Conservation (phyloP, 164 flowering plant species). For the Hamamelis virginiana region DNA sequence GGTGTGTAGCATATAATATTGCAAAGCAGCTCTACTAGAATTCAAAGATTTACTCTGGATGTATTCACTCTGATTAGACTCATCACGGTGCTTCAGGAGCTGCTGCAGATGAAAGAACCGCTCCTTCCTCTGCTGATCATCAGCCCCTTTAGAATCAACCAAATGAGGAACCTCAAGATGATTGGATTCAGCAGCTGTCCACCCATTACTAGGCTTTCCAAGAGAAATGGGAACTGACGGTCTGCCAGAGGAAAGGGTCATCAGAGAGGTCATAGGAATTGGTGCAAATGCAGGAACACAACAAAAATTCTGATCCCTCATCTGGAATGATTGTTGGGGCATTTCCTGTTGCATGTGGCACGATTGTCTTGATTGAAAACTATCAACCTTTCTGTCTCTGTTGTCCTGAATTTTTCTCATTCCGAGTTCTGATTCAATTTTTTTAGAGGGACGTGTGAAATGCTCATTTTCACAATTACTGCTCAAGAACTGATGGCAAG, state of each 20-base stretch:
- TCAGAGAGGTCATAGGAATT: slow-evolving; percentile 5
- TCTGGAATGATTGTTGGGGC: not conserved
- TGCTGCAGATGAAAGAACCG: slow-evolving; percentile 8
- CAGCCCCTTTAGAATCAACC: not conserved
- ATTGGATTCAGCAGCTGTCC: slow-evolving; percentile 1
- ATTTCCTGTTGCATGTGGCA: not conserved
- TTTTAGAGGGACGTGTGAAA: not conserved
- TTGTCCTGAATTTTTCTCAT: not conserved
- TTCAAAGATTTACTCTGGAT: slow-evolving; percentile 12
- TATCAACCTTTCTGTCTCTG: not conserved
- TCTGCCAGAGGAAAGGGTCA: not conserved
- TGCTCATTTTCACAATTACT: slow-evolving; percentile 8
- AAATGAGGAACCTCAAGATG: slow-evolving; percentile 8
- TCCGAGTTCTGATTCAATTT: not conserved
- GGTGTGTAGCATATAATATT: too few species aligned
- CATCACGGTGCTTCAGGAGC: slow-evolving; percentile 15
- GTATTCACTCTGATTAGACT: slow-evolving; percentile 13
- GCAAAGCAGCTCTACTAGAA: not conserved
- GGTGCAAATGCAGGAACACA: slow-evolving; percentile 6
- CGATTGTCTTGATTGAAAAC: not conserved
- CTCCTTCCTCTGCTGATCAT: slow-evolving; percentile 15
- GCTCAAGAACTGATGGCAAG: not conserved
- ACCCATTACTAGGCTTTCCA: not conserved
- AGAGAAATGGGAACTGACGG: slow-evolving; percentile 7
- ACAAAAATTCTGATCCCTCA: not conserved